Conservation (phyloP, 2,329 filamentous ascomycete species). For the Calonectria naviculata region DNA sequence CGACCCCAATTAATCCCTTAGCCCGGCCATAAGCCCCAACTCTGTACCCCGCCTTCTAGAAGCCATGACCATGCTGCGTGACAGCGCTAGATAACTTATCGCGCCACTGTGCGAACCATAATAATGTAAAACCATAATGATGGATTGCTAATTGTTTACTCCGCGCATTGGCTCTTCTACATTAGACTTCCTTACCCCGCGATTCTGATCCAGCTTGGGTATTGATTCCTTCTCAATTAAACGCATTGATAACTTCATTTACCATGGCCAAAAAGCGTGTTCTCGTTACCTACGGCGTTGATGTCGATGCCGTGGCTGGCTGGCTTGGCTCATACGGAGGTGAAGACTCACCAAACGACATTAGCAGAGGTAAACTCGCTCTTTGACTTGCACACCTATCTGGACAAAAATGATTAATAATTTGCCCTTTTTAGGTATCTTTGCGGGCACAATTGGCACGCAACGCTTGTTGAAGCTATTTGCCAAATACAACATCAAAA, state of each 20-base stretch:
- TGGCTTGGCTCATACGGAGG: conserved; percentile 83
- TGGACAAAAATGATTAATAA: background rate
- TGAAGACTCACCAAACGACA: conserved; percentile 77
- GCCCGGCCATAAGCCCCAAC: conserved; percentile 3
- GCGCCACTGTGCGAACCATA: conserved; percentile 7
- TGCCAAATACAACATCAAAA: conserved; percentile 77
- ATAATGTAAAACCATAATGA: background rate
- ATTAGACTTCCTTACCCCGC: background rate
- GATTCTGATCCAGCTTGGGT: background rate
- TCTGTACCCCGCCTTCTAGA: background rate
- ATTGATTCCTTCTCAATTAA: background rate
- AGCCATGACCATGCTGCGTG: background rate
- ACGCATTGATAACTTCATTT: background rate
- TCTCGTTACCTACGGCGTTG: conserved; percentile 71
- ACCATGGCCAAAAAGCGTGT: conserved; percentile 50
- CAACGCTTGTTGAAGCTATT: conserved; percentile 77
- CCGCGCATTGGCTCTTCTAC: background rate
- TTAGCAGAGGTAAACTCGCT: conserved; percentile 67
- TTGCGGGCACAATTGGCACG: conserved; percentile 75
- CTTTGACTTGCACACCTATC: background rate
- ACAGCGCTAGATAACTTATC: background rate
- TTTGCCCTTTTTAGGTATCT: conserved; percentile 59
- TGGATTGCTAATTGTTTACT: background rate
- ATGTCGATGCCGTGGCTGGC: conserved; percentile 81
- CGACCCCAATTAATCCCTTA: conserved; percentile 3